Evolutionary conservation across 805 yeast species (phyloP).

Genomic region (Candida boidinii): DNA sequence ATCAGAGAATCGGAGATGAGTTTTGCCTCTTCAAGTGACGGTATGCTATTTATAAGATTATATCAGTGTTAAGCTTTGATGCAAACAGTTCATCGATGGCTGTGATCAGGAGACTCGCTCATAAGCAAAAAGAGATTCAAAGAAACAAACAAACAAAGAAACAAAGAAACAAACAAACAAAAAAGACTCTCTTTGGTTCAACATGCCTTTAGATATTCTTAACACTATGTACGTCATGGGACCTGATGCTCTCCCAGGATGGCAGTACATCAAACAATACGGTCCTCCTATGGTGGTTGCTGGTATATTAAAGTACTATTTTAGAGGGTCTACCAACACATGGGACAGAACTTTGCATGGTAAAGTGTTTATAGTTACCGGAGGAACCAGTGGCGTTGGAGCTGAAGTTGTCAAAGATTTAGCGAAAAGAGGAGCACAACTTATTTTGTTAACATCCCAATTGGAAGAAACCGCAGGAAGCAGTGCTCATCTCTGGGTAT

Average conservation of each 20-base stretch:
- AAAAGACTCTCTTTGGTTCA: too few relatives aligned
- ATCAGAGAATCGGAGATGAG: too few relatives aligned
- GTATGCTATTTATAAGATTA: too few relatives aligned
- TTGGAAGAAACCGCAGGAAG: slow-evolving; percentile 37
- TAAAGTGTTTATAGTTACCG: slow-evolving; percentile 71
- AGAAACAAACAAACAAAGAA: too few relatives aligned
- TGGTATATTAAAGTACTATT: slow-evolving; percentile 56
- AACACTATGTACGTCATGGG: slow-evolving; percentile 68
- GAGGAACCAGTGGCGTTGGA: slow-evolving; percentile 94
- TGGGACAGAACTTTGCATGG: slow-evolving; percentile 95
- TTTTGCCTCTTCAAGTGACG: too few relatives aligned
- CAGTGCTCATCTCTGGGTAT: slow-evolving; percentile 43
- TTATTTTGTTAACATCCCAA: slow-evolving; percentile 58
- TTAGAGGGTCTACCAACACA: slow-evolving; percentile 72
- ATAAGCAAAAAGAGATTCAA: too few relatives aligned
- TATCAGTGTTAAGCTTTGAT: too few relatives aligned
- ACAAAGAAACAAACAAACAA: too few relatives aligned
- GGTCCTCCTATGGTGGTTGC: slow-evolving; percentile 46
- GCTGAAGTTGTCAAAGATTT: slow-evolving; percentile 64
- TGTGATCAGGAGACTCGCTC: too few relatives aligned
- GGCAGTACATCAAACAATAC: slow-evolving; percentile 45
- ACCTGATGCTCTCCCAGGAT: slow-evolving; percentile 67
- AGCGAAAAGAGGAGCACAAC: slow-evolving; percentile 80
- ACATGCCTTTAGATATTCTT: slow-evolving; percentile 81
- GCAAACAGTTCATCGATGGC: too few relatives aligned